Percentiles rank a stretch among this genome's conserved stretches.
Evolutionary conservation across 805 yeast species (phyloP).

Genomic region (Schwanniomyces pseudopolymorphus): DNA sequence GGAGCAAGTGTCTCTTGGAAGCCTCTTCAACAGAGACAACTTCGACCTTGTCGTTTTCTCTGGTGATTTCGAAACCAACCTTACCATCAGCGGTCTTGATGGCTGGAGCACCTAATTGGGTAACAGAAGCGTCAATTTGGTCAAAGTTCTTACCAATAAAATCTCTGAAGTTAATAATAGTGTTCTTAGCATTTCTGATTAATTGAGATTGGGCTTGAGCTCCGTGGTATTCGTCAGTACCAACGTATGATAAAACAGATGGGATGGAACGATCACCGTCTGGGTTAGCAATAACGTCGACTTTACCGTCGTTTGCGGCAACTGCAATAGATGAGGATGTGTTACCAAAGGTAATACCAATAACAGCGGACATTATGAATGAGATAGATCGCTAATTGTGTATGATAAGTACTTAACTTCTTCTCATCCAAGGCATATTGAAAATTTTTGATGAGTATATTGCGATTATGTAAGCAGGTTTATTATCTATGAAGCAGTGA

Average conservation of each 20-base stretch:
- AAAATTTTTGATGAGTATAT: slow-evolving; percentile 8
- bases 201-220: slow-evolving; percentile 92
- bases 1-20: slow-evolving; percentile 77
- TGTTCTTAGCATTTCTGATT: slow-evolving; percentile 84
- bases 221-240: slow-evolving; percentile 95
- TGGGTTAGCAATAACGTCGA: slow-evolving; percentile 97
- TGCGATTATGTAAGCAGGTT: slow-evolving; percentile 5
- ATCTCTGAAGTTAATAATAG: slow-evolving; percentile 91
- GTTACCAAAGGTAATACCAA: slow-evolving; percentile 97
- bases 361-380: slow-evolving; percentile 50
- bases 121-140: slow-evolving; percentile 55
- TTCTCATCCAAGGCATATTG: background rate
- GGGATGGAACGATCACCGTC: slow-evolving; percentile 98
- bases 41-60: slow-evolving; percentile 51
- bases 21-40: slow-evolving; percentile 72
- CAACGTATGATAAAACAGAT: slow-evolving; percentile 86
- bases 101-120: slow-evolving; percentile 56
- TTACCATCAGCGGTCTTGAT: slow-evolving; percentile 59
- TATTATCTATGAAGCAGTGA: background rate
- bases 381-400: background rate
- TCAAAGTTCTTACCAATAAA: slow-evolving; percentile 75
- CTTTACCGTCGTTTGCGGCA: slow-evolving; percentile 81
- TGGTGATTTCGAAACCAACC: slow-evolving; percentile 62
- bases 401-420: slow-evolving; percentile 1
- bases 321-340: slow-evolving; percentile 93